Evolutionary conservation across 306 rosid species (phyloP).

Genomic region (Phaseolus lunatus): DNA sequence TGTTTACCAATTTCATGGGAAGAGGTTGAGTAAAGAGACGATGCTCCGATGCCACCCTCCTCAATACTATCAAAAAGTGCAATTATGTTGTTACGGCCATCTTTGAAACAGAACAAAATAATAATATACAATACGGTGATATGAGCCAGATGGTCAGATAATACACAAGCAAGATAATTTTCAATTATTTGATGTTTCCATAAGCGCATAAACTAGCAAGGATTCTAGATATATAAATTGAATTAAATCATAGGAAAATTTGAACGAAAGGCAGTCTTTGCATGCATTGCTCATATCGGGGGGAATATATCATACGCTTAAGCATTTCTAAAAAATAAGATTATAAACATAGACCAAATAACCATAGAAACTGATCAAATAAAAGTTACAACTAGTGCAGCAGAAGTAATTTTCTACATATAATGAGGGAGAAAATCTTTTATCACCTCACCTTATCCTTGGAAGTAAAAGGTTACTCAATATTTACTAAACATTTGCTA

Average conservation of each 20-base stretch:
- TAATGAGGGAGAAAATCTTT: background rate
- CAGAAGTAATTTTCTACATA: background rate
- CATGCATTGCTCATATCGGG: background rate
- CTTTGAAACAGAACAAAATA: constrained; percentile 37
- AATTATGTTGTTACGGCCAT: constrained; percentile 52
- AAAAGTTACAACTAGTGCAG: background rate
- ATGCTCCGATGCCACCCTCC: constrained; percentile 63
- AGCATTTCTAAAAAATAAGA: background rate
- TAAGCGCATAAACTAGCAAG: constrained; percentile 3
- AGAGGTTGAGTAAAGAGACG: constrained; percentile 51
- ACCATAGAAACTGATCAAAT: background rate
- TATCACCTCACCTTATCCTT: background rate
- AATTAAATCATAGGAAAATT: background rate
- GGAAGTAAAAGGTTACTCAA: background rate
- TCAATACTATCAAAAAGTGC: constrained; percentile 67
- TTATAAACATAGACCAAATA: constrained; percentile 6
- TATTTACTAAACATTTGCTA: too few relatives aligned
- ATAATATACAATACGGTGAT: background rate
- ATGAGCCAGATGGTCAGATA: constrained; percentile 18
- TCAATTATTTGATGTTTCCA: constrained; percentile 17
- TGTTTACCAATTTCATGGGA: constrained; percentile 95
- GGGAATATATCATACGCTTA: background rate
- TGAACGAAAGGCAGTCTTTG: background rate
- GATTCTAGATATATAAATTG: background rate
- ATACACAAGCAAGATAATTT: constrained; percentile 31